Conservation (phyloP, 352 stramenopile genomes). For the Phytopythium aichiense region DNA sequence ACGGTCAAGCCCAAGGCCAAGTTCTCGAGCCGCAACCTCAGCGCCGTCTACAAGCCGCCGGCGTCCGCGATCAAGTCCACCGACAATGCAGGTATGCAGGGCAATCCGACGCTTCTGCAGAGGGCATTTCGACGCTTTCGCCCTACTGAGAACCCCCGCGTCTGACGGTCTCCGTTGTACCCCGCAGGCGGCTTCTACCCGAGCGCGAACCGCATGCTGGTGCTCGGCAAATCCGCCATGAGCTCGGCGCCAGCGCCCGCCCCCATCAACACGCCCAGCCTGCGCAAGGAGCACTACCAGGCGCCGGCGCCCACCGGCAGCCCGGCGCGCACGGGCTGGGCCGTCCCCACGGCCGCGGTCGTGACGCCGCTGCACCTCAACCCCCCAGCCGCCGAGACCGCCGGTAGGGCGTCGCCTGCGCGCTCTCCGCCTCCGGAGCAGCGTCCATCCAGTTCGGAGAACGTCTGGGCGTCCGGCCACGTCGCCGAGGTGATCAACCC, state of each 20-base stretch:
- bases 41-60: constrained; percentile 59
- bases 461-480: constrained; percentile 25
- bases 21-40: constrained; percentile 78
- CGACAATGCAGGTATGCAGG: constrained; percentile 21
- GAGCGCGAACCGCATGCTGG: constrained; percentile 46
- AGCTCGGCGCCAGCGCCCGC: constrained; percentile 25
- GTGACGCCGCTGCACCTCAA: neutral
- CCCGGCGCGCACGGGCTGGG: constrained; percentile 36
- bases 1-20: constrained; percentile 49
- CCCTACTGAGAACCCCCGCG: neutral
- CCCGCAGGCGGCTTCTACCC: neutral
- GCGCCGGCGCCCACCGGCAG: constrained; percentile 38
- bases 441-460: neutral
- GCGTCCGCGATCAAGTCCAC: constrained; percentile 19
- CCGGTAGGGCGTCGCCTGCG: neutral
- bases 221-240: constrained; percentile 31
- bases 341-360: constrained; percentile 10
- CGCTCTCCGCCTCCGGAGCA: neutral
- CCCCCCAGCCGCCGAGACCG: neutral
- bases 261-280: constrained; percentile 77
- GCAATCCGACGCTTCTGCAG: neutral
- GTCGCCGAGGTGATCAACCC: constrained; percentile 15
- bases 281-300: constrained; percentile 55
- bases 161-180: neutral
- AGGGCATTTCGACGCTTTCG: neutral